phyloP scores from a whole-genome alignment of 2,329 filamentous ascomycete genomes.

The Tolypocladium cylindrosporum region DNA sequence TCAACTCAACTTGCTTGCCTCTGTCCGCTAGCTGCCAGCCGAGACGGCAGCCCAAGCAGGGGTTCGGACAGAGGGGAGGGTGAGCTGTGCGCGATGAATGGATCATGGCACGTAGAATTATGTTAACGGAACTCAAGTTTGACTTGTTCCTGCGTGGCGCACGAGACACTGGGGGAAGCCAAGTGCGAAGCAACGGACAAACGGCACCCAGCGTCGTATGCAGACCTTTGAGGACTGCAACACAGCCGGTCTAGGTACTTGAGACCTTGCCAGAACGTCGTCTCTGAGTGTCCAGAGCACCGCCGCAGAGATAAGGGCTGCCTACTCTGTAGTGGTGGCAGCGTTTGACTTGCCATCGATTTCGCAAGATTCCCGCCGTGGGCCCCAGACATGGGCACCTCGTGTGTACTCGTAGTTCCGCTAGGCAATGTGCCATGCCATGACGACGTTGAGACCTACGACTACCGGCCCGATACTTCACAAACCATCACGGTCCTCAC shows the following conservation, averaged over 20 bases:
- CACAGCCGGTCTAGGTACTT: neutral
- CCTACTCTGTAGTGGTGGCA: neutral
- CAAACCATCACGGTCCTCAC: neutral
- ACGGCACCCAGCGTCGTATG: neutral
- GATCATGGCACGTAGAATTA: neutral
- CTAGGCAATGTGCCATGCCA: neutral
- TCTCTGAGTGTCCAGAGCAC: neutral
- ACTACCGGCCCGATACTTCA: neutral
- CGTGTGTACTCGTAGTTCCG: neutral
- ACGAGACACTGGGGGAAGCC: neutral
- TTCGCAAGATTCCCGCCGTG: neutral
- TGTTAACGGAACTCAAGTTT: neutral
- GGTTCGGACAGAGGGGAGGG: neutral
- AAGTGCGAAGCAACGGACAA: neutral
- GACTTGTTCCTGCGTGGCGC: neutral
- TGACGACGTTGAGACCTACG: neutral
- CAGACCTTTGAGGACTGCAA: neutral
- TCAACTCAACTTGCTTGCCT: neutral
- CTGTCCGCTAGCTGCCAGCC: neutral
- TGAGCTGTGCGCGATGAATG: neutral
- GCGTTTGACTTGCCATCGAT: neutral
- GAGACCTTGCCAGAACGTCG: neutral
- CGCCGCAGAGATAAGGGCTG: neutral
- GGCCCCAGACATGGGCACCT: neutral
- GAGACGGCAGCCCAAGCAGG: neutral